phyloP scores from a whole-genome alignment of 805 yeast genomes.

The Grigorovia jiainica region DNA sequence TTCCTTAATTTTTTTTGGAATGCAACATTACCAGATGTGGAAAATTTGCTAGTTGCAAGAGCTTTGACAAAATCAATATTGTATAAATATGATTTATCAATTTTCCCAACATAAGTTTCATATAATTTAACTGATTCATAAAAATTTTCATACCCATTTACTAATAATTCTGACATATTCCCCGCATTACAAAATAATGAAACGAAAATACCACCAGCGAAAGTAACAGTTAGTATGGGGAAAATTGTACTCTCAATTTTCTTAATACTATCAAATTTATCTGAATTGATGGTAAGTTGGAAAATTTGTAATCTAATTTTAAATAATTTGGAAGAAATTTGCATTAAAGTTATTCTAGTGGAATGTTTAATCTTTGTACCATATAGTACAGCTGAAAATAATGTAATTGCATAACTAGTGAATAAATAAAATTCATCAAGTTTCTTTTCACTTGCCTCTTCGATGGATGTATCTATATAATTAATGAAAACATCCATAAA shows the following conservation, averaged over 20 bases:
- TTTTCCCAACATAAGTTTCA: constrained; percentile 16
- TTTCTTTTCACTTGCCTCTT: constrained; percentile 8
- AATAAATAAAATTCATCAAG: constrained; percentile 9
- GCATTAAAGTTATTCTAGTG: constrained; percentile 28
- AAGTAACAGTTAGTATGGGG: constrained; percentile 25
- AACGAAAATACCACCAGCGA: constrained; percentile 42
- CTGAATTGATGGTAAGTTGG: constrained; percentile 15
- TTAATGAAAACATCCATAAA: constrained; percentile 24
- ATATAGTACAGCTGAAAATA: constrained; percentile 27
- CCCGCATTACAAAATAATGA: constrained; percentile 35
- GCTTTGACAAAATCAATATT: constrained; percentile 32
- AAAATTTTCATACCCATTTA: constrained; percentile 7
- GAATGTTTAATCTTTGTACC: constrained; percentile 21
- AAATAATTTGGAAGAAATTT: constrained; percentile 30
- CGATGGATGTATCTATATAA: constrained; percentile 12
- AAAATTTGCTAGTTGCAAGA: constrained; percentile 43
- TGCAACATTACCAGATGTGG: constrained; percentile 65
- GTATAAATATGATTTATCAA: constrained; percentile 11
- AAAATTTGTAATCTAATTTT: constrained; percentile 28
- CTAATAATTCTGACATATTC: constrained; percentile 8
- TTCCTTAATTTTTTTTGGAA: constrained; percentile 55
- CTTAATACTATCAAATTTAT: constrained; percentile 14
- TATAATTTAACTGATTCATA: constrained; percentile 12
- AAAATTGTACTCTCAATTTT: constrained; percentile 21
- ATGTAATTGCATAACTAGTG: constrained; percentile 28